These are phyloP conservation scores for Termitomyces sp. DNA, from an alignment of 768 basidiomycete species.

Conservation along the genomic window DNA sequence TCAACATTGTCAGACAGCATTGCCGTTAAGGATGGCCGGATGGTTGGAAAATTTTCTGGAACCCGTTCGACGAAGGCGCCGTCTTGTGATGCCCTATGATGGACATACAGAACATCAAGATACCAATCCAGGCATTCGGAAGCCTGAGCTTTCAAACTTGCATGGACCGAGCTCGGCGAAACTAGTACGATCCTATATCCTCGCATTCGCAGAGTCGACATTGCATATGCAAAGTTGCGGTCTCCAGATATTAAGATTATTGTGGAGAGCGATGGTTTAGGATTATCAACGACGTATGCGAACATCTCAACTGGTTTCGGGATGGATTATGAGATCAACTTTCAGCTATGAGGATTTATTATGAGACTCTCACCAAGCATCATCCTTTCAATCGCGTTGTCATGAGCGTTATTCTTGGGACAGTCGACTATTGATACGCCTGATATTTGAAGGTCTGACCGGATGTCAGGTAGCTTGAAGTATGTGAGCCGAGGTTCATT, in stretches of 20 bases:
- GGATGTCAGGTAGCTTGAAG: constrained; percentile 26
- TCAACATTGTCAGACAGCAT: neutral
- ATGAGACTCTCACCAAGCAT: constrained; percentile 34
- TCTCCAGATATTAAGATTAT: constrained; percentile 60
- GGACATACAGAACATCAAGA: constrained; percentile 22
- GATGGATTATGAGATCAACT: neutral
- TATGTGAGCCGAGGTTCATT: constrained; percentile 20
- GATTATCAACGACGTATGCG: constrained; percentile 54
- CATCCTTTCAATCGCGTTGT: constrained; percentile 38
- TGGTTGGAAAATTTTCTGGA: no score
- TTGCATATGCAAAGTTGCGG: constrained; percentile 57
- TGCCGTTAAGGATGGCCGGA: neutral
- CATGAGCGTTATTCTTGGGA: constrained; percentile 22
- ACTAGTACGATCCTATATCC: constrained; percentile 46
- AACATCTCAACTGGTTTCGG: constrained; percentile 56
- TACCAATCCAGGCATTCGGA: constrained; percentile 47
- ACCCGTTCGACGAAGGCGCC: neutral
- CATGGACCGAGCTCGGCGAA: constrained; percentile 28
- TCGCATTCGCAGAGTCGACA: constrained; percentile 49
- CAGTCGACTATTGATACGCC: constrained; percentile 37
- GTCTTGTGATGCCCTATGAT: neutral
- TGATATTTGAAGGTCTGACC: constrained; percentile 41
- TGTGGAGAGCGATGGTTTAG: constrained; percentile 34
- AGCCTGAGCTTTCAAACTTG: constrained; percentile 49
- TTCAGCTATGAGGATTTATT: neutral